These are phyloP conservation scores for Coemansia erecta DNA, from an alignment of 192 early-diverging fungal species.

Conservation along the genomic window DNA sequence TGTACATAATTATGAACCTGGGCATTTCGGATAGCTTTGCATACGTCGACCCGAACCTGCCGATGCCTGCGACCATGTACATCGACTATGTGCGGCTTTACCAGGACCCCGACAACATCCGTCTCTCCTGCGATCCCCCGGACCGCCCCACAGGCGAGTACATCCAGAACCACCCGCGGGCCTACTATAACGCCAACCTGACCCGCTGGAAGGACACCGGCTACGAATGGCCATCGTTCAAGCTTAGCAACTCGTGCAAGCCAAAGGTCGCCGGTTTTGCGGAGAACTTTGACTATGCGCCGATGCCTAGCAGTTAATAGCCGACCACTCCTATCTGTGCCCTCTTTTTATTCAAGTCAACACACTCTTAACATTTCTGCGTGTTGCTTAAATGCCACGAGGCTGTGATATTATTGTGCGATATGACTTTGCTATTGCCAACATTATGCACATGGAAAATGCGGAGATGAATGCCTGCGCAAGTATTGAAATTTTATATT, in stretches of 20 bases:
- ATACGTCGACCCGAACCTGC: conserved; percentile 38
- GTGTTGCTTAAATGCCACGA: too few species aligned
- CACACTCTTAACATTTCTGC: neutral
- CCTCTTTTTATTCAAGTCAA: neutral
- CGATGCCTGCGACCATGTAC: conserved; percentile 54
- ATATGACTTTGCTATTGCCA: too few species aligned
- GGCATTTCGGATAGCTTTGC: conserved; percentile 51
- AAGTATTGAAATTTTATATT: too few species aligned
- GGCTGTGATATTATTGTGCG: too few species aligned
- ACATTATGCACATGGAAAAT: too few species aligned
- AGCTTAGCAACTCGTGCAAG: conserved; percentile 43
- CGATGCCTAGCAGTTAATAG: conserved; percentile 24
- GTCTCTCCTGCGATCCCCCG: conserved; percentile 56
- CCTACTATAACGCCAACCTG: conserved; percentile 54
- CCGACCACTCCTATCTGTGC: neutral
- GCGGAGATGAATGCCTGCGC: too few species aligned
- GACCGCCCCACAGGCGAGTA: conserved; percentile 56
- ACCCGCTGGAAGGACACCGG: conserved; percentile 51
- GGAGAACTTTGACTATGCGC: conserved; percentile 28
- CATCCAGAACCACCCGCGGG: conserved; percentile 55
- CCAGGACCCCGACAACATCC: conserved; percentile 54
- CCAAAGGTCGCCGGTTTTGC: conserved; percentile 29
- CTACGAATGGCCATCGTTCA: conserved; percentile 50
- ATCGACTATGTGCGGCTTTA: conserved; percentile 59
- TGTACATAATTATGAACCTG: conserved; percentile 60